These are phyloP conservation scores for Podila verticillata DNA, from an alignment of 192 early-diverging fungal species.

Conservation along the genomic window DNA sequence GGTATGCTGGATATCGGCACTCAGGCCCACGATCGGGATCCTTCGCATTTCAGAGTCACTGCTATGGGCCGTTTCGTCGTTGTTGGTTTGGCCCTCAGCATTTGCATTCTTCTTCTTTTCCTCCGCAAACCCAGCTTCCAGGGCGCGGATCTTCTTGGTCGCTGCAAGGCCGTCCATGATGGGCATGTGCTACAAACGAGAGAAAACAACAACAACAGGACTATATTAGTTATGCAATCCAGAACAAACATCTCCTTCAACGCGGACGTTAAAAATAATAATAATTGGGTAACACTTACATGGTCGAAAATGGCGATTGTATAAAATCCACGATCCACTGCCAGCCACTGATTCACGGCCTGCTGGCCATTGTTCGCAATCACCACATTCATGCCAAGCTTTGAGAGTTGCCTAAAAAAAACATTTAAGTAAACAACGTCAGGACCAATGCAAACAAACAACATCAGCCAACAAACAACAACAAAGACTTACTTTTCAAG, in stretches of 20 bases:
- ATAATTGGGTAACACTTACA: slow-evolving; percentile 4
- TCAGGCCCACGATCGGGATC: slow-evolving; percentile 45
- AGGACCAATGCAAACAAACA: not conserved
- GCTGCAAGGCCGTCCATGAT: slow-evolving; percentile 50
- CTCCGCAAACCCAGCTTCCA: slow-evolving; percentile 19
- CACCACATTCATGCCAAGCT: slow-evolving; percentile 43
- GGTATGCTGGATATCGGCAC: slow-evolving; percentile 40
- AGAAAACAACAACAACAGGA: too few relatives aligned
- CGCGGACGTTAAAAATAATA: too few relatives aligned
- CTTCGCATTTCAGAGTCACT: not conserved
- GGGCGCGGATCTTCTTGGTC: slow-evolving; percentile 24
- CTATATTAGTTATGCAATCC: too few relatives aligned
- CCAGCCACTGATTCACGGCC: slow-evolving; percentile 36
- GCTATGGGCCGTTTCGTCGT: not conserved
- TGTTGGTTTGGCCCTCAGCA: not conserved
- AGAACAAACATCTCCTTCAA: too few relatives aligned
- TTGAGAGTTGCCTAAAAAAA: slow-evolving; percentile 32
- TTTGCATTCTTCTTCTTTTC: not conserved
- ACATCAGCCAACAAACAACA: not conserved
- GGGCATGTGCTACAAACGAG: slow-evolving; percentile 38
- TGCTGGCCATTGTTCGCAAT: slow-evolving; percentile 47
- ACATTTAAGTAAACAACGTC: not conserved
- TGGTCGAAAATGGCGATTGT: slow-evolving; percentile 50
- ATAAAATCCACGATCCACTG: slow-evolving; percentile 30
- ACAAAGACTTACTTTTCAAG: slow-evolving; percentile 32